Conservation (phyloP, 169 alveolate species). For the Cryptosporidium meleagridis region DNA sequence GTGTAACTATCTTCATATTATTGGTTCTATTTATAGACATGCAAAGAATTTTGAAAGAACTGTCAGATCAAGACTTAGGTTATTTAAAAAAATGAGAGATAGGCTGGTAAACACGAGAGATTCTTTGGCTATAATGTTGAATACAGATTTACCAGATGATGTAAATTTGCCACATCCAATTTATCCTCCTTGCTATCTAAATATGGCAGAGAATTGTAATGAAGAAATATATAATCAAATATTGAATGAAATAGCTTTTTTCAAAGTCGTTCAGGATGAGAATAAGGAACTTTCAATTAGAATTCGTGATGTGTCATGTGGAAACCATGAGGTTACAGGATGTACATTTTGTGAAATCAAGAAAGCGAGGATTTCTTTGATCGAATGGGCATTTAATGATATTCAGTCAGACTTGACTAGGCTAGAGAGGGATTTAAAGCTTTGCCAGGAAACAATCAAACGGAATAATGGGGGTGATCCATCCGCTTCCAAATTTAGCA, state of each 20-base stretch:
- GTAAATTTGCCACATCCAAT: conserved; percentile 24
- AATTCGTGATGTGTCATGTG: conserved; percentile 10
- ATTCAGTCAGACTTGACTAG: conserved; percentile 32
- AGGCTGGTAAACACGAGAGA: conserved; percentile 18
- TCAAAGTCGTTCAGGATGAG: conserved; percentile 41
- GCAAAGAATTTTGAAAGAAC: conserved; percentile 34
- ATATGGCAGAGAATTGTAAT: conserved; percentile 29
- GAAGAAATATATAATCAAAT: conserved; percentile 1
- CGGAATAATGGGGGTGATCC: background rate
- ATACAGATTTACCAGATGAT: conserved; percentile 28
- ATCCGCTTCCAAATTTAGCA: background rate
- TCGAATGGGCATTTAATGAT: conserved; percentile 48
- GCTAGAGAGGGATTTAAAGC: conserved; percentile 25
- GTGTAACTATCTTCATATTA: conserved; percentile 14
- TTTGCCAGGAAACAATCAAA: conserved; percentile 6
- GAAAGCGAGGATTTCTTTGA: background rate
- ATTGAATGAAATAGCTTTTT: conserved; percentile 10
- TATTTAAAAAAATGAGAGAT: conserved; percentile 26
- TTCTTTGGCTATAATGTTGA: conserved; percentile 15
- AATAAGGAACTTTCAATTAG: background rate
- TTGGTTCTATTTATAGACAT: conserved; percentile 37
- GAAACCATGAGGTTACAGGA: conserved; percentile 36
- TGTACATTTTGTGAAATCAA: conserved; percentile 46
- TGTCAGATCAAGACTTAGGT: conserved; percentile 8
- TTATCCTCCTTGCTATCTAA: conserved; percentile 38